Evolutionary conservation across 208 protist genomes (phyloP), one percentile per base, ranked within the genome.

Genomic region (Acanthamoeba healyi): DNA sequence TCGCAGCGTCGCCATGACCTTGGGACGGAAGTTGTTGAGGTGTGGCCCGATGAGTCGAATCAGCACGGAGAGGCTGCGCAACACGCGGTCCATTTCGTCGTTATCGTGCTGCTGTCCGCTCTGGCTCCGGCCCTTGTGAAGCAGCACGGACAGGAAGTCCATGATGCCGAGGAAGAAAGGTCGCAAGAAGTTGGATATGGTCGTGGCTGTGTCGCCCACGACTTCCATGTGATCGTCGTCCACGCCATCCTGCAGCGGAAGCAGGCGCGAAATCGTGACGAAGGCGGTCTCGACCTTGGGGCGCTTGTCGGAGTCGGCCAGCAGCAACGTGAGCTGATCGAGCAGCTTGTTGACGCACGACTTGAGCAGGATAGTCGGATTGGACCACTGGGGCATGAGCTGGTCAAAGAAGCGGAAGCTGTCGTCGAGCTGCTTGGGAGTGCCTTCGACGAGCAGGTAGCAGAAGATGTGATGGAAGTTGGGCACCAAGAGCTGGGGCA

Each of bases 1-100:
- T 14, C 74, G 94, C 22, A 96, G 22, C 34, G 94, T 95, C 72
- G 87, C 95, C 95, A 96, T 96, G 46, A 96, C 94, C 74, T 96
- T 96, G 49, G 93, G 95, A 24, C 88, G 40, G 42, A 96, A 94
- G n/a, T 67, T 32, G 38, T 94, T 95, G 0, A 96, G 58, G 14
- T 49, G 32, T 3, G 44, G 12, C 15, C 58, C 72, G 29, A 96
- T 58, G 10, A 95, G 54, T 17, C 56, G 29, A 4, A 96, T 87
- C 9, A 96, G 34, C 65, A 54, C 29, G 1, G 74, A 34, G 0
- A 96, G 72, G 56, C 51, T 79, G 2, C 74, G 44, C 92, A 96
- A 44, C 94, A 93, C 87, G 24, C 67, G 24, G 14, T 88, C 51
- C 42, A 94, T 95, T 2, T 95, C 90, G 44, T 86, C 77, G 38